phyloP scores from a whole-genome alignment of 495 filamentous ascomycete genomes.

The Pyrenula aspistea region DNA sequence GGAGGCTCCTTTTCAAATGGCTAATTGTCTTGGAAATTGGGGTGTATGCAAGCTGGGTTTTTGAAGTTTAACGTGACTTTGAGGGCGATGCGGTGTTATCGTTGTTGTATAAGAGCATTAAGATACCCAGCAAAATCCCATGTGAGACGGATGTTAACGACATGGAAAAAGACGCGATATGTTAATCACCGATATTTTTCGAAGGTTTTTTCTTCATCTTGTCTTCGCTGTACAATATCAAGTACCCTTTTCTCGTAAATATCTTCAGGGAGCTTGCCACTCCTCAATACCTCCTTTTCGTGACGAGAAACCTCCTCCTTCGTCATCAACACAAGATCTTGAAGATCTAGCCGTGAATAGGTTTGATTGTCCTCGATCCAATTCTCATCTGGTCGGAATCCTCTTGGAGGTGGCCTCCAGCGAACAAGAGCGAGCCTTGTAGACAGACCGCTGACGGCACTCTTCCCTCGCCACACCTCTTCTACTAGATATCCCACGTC shows the following conservation, averaged over 20 bases:
- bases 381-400: conserved; percentile 26
- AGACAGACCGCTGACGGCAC: conserved; percentile 66
- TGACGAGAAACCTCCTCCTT: conserved; percentile 83
- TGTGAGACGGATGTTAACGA: too few relatives aligned
- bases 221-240: neutral
- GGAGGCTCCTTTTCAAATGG: too few relatives aligned
- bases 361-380: conserved; percentile 54
- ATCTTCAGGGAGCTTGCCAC: conserved; percentile 51
- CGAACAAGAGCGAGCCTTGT: conserved; percentile 65
- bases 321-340: conserved; percentile 86
- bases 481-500: conserved; percentile 83
- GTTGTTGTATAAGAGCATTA: too few relatives aligned
- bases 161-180: too few relatives aligned
- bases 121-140: too few relatives aligned
- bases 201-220: neutral
- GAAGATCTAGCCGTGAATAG: conserved; percentile 45
- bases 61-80: too few relatives aligned
- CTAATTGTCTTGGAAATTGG: too few relatives aligned
- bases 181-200: neutral
- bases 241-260: conserved; percentile 39
- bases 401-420: conserved; percentile 54
- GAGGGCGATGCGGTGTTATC: too few relatives aligned
- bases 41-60: too few relatives aligned
- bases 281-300: conserved; percentile 68
- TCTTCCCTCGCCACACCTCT: conserved; percentile 77